Base-by-base conservation (phyloP, 768 basidiomycete genomes). In the Leccinum incarnatum region DNA sequence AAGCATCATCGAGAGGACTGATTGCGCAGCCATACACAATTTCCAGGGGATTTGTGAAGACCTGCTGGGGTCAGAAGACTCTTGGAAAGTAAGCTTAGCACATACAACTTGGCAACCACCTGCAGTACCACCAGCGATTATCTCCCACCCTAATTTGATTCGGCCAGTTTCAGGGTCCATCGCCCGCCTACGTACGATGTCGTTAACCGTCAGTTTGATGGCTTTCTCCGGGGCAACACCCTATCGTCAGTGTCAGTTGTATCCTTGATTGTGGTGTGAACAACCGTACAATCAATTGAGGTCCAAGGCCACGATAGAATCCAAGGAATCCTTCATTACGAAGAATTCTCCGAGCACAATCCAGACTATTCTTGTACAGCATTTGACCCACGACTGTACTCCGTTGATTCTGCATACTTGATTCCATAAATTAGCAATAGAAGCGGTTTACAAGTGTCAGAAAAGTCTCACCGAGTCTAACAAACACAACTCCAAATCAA, bases 71-170 rank as follows among this genome's bases (percentile, higher is more conserved):
- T 72, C 34, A 69, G 68, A 60, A 57, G 45, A 30, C 8, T 59
- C 45, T 54, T 60, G 59, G 29, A 55, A 50, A 62, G 32, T 27
- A 52, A 54, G 29, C 21, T 49, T 29, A 40, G 27, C 54, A 86
- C 92, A 62, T 73, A 97, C 95, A 69, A 99, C 97, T 88, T 99
- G 97, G 71, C 93, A 95, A 68, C 89, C 97, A 70, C 97, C 97
- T 40, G 97, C 97, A 37, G 82, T 78, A 66, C 90, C 97, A 77
- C 97, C 97, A 34, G 96, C 96, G 5, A 91, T 58, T 17, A 98
- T 65, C 75, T 99, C 97, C 91, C 93, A 95, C n/a, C 67, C 66
- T n/a, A 97, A 69, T 58, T 87, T 84, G 73, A 99, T 99, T 55
- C 93, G 83, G 12, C 97, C 97, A 10, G 97, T 99, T 73, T 96